These are phyloP conservation scores for Corynespora cassiicola DNA, from an alignment of 2,329 filamentous ascomycete genomes.

Conservation along the genomic window DNA sequence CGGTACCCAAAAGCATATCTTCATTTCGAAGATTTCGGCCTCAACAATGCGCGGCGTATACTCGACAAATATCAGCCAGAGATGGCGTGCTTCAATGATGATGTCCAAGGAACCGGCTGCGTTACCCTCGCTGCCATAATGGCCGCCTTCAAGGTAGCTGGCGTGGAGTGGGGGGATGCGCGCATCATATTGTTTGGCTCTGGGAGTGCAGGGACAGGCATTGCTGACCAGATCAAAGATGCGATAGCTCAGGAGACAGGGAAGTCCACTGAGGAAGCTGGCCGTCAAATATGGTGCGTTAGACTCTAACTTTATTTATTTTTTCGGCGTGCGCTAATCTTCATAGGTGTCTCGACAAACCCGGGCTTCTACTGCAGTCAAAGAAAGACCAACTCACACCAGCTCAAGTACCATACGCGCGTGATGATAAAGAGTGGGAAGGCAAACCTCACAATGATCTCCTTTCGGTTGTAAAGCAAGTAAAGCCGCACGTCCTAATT, in stretches of 20 bases:
- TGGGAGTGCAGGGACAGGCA: constrained; percentile 82
- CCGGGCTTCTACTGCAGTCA: constrained; percentile 73
- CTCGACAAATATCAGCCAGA: constrained; percentile 76
- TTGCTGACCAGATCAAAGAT: constrained; percentile 83
- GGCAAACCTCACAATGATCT: constrained; percentile 64
- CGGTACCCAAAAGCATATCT: constrained; percentile 82
- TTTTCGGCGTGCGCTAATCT: background rate
- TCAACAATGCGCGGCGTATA: constrained; percentile 76
- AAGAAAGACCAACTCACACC: constrained; percentile 66
- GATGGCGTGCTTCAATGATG: constrained; percentile 88
- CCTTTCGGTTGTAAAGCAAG: constrained; percentile 69
- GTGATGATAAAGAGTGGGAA: constrained; percentile 69
- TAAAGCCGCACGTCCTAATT: constrained; percentile 82
- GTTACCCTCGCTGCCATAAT: constrained; percentile 85
- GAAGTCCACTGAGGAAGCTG: constrained; percentile 75
- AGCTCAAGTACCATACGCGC: constrained; percentile 73
- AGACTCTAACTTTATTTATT: background rate
- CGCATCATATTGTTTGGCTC: constrained; percentile 80
- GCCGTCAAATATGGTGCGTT: constrained; percentile 76
- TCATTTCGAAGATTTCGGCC: constrained; percentile 89
- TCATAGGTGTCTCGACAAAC: constrained; percentile 80
- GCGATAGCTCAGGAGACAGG: constrained; percentile 74
- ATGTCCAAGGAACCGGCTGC: constrained; percentile 87
- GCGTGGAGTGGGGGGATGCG: constrained; percentile 70
- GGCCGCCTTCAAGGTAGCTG: constrained; percentile 73